Percentiles rank a stretch among this genome's conserved stretches.
phyloP scores from a whole-genome alignment of 805 yeast genomes.

The Lachancea fermentati region DNA sequence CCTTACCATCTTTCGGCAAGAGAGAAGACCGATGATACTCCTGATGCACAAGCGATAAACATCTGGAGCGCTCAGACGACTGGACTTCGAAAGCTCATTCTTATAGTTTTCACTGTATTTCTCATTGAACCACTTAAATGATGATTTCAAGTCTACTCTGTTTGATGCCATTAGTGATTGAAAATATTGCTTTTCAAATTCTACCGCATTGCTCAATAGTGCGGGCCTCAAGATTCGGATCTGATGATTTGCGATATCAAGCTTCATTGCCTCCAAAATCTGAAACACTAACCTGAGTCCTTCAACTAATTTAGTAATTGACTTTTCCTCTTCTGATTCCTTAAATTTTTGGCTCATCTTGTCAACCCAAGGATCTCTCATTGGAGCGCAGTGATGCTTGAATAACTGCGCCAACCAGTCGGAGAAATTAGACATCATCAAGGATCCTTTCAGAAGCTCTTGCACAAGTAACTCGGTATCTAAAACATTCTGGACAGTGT shows the following conservation, averaged over 20 bases:
- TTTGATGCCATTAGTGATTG: slow-evolving; percentile 38
- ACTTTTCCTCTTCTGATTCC: slow-evolving; percentile 37
- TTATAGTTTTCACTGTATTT: slow-evolving; percentile 27
- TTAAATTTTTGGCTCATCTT: slow-evolving; percentile 63
- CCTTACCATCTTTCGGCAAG: slow-evolving; percentile 74
- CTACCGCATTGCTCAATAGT: slow-evolving; percentile 78
- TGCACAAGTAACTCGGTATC: slow-evolving; percentile 73
- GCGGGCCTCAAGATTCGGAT: slow-evolving; percentile 80
- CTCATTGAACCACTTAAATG: slow-evolving; percentile 58
- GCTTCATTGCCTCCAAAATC: slow-evolving; percentile 87
- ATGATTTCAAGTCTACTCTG: slow-evolving; percentile 54
- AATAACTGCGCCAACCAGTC: slow-evolving; percentile 72
- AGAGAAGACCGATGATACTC: slow-evolving; percentile 56
- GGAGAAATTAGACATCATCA: slow-evolving; percentile 65
- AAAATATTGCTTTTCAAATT: slow-evolving; percentile 83
- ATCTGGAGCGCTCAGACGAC: slow-evolving; percentile 17
- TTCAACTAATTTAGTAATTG: slow-evolving; percentile 53
- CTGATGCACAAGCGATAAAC: slow-evolving; percentile 40
- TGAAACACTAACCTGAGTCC: slow-evolving; percentile 76
- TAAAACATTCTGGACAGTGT: slow-evolving; percentile 60
- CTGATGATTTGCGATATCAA: slow-evolving; percentile 93
- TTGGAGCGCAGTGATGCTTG: slow-evolving; percentile 91
- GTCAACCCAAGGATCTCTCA: slow-evolving; percentile 87
- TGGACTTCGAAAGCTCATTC: slow-evolving; percentile 11
- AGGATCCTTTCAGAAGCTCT: slow-evolving; percentile 64